Percentiles rank a stretch among this genome's conserved stretches.
Conservation (phyloP, 805 yeast genomes). For the Debaryomyces maramus region DNA sequence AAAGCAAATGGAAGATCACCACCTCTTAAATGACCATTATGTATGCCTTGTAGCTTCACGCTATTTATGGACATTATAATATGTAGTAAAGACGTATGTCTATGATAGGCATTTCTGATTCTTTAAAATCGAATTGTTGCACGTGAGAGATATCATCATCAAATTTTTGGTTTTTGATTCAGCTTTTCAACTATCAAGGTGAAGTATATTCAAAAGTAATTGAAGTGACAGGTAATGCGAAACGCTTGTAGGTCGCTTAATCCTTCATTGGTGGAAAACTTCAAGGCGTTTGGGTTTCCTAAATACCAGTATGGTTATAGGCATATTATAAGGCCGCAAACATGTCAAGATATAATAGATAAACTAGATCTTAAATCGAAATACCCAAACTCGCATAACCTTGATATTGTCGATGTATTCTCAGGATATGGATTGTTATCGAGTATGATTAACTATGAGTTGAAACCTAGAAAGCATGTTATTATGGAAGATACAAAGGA, state of each 20-base stretch:
- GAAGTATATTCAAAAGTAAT: not conserved
- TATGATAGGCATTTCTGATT: not conserved
- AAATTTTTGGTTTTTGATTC: no score
- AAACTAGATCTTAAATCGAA: slow-evolving; percentile 42
- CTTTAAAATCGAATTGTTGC: not conserved
- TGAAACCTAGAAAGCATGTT: slow-evolving; percentile 64
- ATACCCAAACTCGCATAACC: slow-evolving; percentile 32
- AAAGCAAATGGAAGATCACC: slow-evolving; percentile 17
- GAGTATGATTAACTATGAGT: slow-evolving; percentile 55
- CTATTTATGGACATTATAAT: slow-evolving; percentile 29
- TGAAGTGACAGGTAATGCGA: not conserved
- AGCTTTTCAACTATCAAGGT: not conserved
- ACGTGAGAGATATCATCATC: no score
- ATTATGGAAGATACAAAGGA: slow-evolving; percentile 54
- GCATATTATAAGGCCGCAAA: slow-evolving; percentile 18
- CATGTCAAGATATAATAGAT: slow-evolving; percentile 44
- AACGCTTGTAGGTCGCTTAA: slow-evolving; percentile 19
- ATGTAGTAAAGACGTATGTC: no score
- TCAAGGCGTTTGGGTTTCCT: slow-evolving; percentile 18
- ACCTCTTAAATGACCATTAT: slow-evolving; percentile 6
- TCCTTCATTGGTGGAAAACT: slow-evolving; percentile 26
- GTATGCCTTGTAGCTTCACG: slow-evolving; percentile 17
- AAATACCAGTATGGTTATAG: slow-evolving; percentile 26
- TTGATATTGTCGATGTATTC: slow-evolving; percentile 59
- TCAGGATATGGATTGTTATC: slow-evolving; percentile 63